These are phyloP conservation scores for Litchi chinensis DNA, from an alignment of 345 rosid species.

Conservation along the genomic window DNA sequence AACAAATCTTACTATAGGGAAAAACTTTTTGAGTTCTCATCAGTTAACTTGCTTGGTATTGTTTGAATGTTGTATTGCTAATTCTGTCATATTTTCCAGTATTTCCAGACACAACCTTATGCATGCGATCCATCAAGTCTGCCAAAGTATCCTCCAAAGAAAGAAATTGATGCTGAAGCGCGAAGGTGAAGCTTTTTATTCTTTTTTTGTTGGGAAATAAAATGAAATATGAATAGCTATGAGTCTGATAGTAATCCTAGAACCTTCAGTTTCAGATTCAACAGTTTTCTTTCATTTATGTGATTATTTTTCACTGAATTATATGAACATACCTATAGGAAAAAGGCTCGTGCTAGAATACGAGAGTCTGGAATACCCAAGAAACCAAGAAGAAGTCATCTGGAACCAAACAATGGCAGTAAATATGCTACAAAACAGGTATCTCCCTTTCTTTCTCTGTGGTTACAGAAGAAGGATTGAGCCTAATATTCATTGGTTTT, in stretches of 20 bases:
- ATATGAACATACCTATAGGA: slow-evolving; percentile 43
- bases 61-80: not conserved
- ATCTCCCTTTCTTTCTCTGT: slow-evolving; percentile 6
- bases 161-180: slow-evolving; percentile 73
- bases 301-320: not conserved
- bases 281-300: not conserved
- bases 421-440: slow-evolving; percentile 45
- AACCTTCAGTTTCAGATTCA: not conserved
- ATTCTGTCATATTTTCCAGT: slow-evolving; percentile 36
- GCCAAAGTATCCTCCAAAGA: slow-evolving; percentile 78
- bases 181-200: slow-evolving; percentile 44
- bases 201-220: not conserved
- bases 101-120: slow-evolving; percentile 59
- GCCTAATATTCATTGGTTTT: slow-evolving; percentile 1
- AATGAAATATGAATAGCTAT: not conserved
- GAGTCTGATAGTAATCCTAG: not conserved
- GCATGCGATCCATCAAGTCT: slow-evolving; percentile 72
- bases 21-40: not conserved
- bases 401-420: slow-evolving; percentile 33
- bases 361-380: slow-evolving; percentile 50
- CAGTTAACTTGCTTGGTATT: not conserved
- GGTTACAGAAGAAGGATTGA: not conserved
- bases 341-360: slow-evolving; percentile 40
- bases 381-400: slow-evolving; percentile 44
- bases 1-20: too few species aligned